Base-by-base conservation (phyloP, 2,329 filamentous ascomycete genomes). In the Colletotrichum destructivum region DNA sequence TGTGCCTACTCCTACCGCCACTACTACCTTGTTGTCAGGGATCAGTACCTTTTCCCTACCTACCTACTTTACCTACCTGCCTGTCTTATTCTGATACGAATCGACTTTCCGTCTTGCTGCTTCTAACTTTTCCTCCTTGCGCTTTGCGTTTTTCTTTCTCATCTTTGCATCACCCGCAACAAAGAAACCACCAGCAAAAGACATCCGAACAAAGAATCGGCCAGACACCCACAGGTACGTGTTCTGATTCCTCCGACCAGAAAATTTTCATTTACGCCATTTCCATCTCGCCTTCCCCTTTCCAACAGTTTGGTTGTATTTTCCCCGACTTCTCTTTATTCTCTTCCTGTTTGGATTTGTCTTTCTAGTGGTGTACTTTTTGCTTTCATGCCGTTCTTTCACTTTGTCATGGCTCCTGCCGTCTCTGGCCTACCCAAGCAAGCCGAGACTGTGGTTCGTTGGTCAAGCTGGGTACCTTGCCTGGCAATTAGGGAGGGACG, bases 1-100 rank as follows among this genome's bases (percentile, higher is more conserved):
- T 26, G 18, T 35, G 23, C 46, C 18, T 49, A 18, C 49, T 47
- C 21, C 46, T 4, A 23, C 49, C 12, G 46, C 51, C 38, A 35
- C 66, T 44, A 16, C 38, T 44, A 23, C 44, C 51, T 63, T 67
- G 62, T 44, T 51, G 44, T 64, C 44, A 54, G 52, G 66, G 60
- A 64, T 60, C 46, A 31, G 40, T 69, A 62, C 40, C 38, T 18
- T 46, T 63, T 21, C 52, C 51, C 18, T 38, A 35, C 31, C 31
- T 35, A 35, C 31, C 31, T 35, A 35, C 31, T 35, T 7, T 35
- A 9, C 31, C 31, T 9, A 8, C 31, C 31, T 35, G 11, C 31
- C 31, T 35, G 9, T 11, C 31, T 38, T 11, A n/a, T 31, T 55
- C 42, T 57, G 64, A 40, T 54, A 52, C 44, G n/a, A 57, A 71